A percentile compares a stretch with the other conserved stretches of the same genome.
These are phyloP conservation scores for Wickerhamiella hasegawae DNA, from an alignment of 805 yeast genomes.

Conservation along the genomic window DNA sequence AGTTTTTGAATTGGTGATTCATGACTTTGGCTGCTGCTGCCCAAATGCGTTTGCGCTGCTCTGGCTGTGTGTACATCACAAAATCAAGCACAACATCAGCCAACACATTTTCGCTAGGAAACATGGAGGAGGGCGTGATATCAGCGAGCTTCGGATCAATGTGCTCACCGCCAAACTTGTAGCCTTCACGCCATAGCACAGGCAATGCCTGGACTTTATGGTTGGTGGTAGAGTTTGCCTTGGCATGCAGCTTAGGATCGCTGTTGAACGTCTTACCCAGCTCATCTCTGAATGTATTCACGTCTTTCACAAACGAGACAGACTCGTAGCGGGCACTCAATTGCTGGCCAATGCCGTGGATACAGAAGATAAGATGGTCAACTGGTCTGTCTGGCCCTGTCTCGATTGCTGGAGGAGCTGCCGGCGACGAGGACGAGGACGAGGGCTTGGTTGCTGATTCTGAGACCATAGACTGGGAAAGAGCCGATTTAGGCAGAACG, in stretches of 20 bases:
- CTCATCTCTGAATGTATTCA: constrained; percentile 37
- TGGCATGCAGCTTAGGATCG: not conserved
- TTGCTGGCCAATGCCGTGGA: constrained; percentile 91
- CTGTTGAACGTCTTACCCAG: constrained; percentile 5
- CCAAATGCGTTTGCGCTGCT: constrained; percentile 45
- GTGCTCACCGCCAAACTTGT: constrained; percentile 15
- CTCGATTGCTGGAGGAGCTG: not conserved
- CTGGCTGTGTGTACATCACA: constrained; percentile 55
- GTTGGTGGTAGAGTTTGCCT: constrained; percentile 6
- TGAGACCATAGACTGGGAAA: not conserved
- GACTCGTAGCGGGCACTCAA: constrained; percentile 64
- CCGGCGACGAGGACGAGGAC: not conserved
- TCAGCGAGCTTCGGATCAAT: constrained; percentile 7
- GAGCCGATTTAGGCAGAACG: not conserved
- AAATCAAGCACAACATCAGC: constrained; percentile 84
- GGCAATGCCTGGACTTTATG: constrained; percentile 71
- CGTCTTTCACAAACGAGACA: constrained; percentile 75
- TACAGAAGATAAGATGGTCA: constrained; percentile 59
- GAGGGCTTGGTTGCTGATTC: too few species aligned
- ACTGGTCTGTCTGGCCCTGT: constrained; percentile 5
- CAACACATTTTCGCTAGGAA: constrained; percentile 31
- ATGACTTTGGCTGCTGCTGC: constrained; percentile 45
- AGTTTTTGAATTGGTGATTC: constrained; percentile 44
- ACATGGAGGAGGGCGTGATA: constrained; percentile 10
- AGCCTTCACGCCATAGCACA: constrained; percentile 73